Base-by-base conservation (phyloP, 2,329 filamentous ascomycete genomes). In the Monilinia fructicola region DNA sequence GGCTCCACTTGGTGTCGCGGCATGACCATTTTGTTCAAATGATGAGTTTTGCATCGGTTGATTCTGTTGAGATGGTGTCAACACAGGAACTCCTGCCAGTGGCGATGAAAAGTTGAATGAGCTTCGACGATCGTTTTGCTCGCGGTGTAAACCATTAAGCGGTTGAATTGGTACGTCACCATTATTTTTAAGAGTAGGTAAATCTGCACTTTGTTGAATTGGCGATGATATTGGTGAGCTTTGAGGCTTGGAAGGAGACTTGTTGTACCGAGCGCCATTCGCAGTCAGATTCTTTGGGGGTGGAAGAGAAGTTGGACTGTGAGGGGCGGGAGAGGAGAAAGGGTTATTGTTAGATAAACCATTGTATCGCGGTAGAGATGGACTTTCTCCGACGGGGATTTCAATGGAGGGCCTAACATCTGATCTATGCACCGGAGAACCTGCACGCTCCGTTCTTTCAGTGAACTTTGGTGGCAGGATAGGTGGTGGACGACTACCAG, bases 261-360 rank as follows among this genome's bases (percentile, higher is more conserved):
- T 46, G 9, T 65, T 65, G 40, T 65, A 23, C 28, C 50, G 54
- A 46, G 38, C 40, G 3, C 72, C 73, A 67, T 74, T 76, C 10
- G 69, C 66, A 61, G 73, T 73, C 9, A 68, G 70, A 61, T 75
- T 72, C 46, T 42, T 68, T 12, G 75, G 75, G 26, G 75, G 75
- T 55, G 75, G 75, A 12, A 77, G 71, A 67, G 72, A 75, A 14
- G 73, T 75, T 40, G 75, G 74, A 53, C 75, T 76, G 40, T 75
- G 69, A 40, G 72, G 73, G 60, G 69, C 70, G 26, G 75, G 75
- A 11, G 75, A 75, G 26, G 75, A 75, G 48, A 76, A 76, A 28
- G 70, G 71, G 59, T 76, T 67, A 21, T 7, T 64, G 35, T 31
- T 67, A 26, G 60, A 40, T 18, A 65, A 35, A 46, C 64, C 64